Percentiles rank a stretch among this genome's conserved stretches.
These are phyloP conservation scores for Santalum album DNA, from an alignment of 164 flowering plant genomes.

Conservation along the genomic window DNA sequence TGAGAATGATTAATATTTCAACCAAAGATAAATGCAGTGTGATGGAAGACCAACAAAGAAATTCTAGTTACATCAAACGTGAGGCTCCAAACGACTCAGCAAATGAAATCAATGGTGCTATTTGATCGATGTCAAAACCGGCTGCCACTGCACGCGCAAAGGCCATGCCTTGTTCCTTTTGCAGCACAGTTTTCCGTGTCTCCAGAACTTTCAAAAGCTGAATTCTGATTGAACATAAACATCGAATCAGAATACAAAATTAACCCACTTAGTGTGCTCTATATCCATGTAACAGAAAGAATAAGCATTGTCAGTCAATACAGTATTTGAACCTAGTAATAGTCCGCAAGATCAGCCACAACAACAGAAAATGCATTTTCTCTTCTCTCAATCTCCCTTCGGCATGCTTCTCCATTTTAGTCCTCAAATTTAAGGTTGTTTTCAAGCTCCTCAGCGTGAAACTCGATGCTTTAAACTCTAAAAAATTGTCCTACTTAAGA, in stretches of 20 bases:
- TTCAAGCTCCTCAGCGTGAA: too few species aligned
- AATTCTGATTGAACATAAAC: conserved; percentile 42
- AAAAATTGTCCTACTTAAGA: too few species aligned
- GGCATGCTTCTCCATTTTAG: too few species aligned
- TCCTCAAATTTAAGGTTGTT: too few species aligned
- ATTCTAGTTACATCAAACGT: conserved; percentile 62
- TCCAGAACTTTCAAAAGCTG: conserved; percentile 82
- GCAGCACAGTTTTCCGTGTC: conserved; percentile 67
- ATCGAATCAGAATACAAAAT: conserved; percentile 1
- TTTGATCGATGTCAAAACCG: conserved; percentile 81
- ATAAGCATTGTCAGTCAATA: too few species aligned
- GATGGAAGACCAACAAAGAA: neutral
- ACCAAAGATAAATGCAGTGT: neutral
- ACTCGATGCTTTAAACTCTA: too few species aligned
- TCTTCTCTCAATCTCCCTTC: too few species aligned
- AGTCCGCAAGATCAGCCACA: too few species aligned
- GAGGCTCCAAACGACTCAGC: conserved; percentile 88
- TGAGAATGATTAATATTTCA: neutral
- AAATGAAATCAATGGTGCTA: conserved; percentile 66
- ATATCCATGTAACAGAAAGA: too few species aligned
- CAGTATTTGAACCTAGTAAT: too few species aligned
- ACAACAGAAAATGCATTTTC: too few species aligned
- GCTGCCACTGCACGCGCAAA: conserved; percentile 99
- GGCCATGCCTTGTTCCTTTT: conserved; percentile 98
- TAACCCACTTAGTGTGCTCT: neutral